These are phyloP conservation scores for Brassica cretica DNA, from an alignment of 345 rosid genomes.

Conservation along the genomic window DNA sequence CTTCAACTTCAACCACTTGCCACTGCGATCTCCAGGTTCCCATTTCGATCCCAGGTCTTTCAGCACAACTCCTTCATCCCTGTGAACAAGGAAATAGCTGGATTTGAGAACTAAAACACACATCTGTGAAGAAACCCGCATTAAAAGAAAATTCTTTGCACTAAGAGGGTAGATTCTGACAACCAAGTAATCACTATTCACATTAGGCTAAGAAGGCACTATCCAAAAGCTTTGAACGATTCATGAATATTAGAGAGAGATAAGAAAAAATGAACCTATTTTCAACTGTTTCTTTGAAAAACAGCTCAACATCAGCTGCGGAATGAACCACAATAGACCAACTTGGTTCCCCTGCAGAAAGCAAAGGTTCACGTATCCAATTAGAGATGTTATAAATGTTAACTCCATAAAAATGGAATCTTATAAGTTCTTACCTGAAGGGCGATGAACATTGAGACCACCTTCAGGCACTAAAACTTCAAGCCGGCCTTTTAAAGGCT, in stretches of 20 bases:
- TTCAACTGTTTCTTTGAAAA: conserved; percentile 84
- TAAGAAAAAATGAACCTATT: conserved; percentile 61
- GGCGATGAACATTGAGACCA: conserved; percentile 62
- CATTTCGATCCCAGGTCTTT: conserved; percentile 93
- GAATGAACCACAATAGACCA: conserved; percentile 64
- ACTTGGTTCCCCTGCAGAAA: conserved; percentile 76
- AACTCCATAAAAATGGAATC: neutral
- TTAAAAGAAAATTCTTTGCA: neutral
- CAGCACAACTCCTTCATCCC: conserved; percentile 88
- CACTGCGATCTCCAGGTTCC: conserved; percentile 98
- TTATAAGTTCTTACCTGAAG: conserved; percentile 49
- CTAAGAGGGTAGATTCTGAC: neutral
- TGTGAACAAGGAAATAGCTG: conserved; percentile 31
- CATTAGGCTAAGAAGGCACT: conserved; percentile 9
- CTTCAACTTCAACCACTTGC: conserved; percentile 95
- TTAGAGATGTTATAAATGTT: neutral
- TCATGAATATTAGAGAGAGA: neutral
- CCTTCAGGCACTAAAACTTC: conserved; percentile 81
- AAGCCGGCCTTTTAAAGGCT: conserved; percentile 80
- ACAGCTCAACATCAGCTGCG: conserved; percentile 70
- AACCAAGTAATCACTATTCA: conserved; percentile 8
- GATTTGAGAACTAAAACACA: neutral
- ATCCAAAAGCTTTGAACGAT: neutral
- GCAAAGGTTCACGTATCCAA: neutral
- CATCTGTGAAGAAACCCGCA: neutral